phyloP scores from a whole-genome alignment of 164 flowering plant species.

The Kingdonia uniflora region DNA sequence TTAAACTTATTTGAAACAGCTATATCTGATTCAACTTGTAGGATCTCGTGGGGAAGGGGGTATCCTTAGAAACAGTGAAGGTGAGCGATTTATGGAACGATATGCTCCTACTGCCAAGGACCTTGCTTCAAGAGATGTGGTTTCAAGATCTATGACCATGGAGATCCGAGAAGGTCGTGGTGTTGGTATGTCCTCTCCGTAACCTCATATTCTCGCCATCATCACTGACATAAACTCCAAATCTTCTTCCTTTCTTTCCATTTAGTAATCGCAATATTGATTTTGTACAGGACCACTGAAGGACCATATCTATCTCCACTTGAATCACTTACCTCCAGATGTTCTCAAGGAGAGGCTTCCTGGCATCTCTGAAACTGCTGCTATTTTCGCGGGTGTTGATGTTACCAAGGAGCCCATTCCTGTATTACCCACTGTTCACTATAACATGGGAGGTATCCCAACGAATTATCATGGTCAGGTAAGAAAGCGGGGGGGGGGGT shows the following conservation, averaged over 20 bases:
- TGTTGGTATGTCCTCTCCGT: constrained; percentile 55
- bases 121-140: constrained; percentile 99
- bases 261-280: neutral
- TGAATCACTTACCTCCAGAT: constrained; percentile 96
- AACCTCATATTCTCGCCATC: no score
- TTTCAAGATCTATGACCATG: constrained; percentile 98
- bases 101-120: constrained; percentile 99
- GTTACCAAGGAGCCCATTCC: constrained; percentile 98
- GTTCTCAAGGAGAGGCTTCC: constrained; percentile 98
- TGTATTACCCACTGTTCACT: constrained; percentile 93
- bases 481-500: no score
- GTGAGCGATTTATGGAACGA: constrained; percentile 97
- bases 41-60: constrained; percentile 99
- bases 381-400: constrained; percentile 97
- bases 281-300: constrained; percentile 22
- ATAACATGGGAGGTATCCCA: constrained; percentile 98
- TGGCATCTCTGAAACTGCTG: constrained; percentile 97
- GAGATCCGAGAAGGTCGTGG: constrained; percentile 98
- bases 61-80: constrained; percentile 94
- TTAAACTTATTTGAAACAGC: neutral
- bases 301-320: constrained; percentile 46
- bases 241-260: no score
- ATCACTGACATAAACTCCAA: no score
- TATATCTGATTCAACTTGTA: constrained; percentile 19
- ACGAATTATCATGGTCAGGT: constrained; percentile 97